Base-by-base conservation (phyloP, 371 early-diverging fungal genomes). In the Rhizomucor miehei region DNA sequence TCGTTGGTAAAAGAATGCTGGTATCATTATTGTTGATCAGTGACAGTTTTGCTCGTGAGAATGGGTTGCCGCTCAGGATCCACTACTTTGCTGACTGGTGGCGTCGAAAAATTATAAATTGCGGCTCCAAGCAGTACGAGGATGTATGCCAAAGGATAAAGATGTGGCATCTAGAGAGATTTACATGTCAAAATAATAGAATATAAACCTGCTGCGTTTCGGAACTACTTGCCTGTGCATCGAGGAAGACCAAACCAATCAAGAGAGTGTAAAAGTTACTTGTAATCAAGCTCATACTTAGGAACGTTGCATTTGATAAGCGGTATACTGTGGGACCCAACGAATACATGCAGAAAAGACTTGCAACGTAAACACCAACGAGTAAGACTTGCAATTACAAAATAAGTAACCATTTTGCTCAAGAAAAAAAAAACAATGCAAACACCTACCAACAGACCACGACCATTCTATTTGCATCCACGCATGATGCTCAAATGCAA, bases 191-290 rank as follows among this genome's bases (percentile, higher is more conserved):
- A 29, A 5, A 8, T 5, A 3, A 8, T 8, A 29, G 8, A 29
- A 29, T 5, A 29, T 29, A 29, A 29, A 5, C 5, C 29, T 8
- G 29, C 8, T 29, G 29, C 29, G 3, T 29, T 29, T 3, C 8
- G 29, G 8, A 5, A 3, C 3, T 8, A 29, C 29, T 44, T 67
- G 66, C 73, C 65, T 66, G 47, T 24, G 67, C 59, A 49, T 72
- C 61, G 10, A 72, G 45, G 44, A 75, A 68, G 8, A 67, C 44
- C 13, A 75, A 47, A 2, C 76, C 71, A 13, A 67, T 62, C 11
- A 75, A 23, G 2, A 75, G 44, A 1, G 76, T 72, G 51, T 72
- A 75, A 48, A 71, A 75, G 38, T 75, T 75, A 24, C 70, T 69
- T 34, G 76, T 72, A 14, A 72, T 61, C 23, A 75, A 44, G 37